Evolutionary conservation across 2,329 filamentous ascomycete species (phyloP), one percentile per base, ranked within the genome.

Genomic region (Pseudocercospora musae): DNA sequence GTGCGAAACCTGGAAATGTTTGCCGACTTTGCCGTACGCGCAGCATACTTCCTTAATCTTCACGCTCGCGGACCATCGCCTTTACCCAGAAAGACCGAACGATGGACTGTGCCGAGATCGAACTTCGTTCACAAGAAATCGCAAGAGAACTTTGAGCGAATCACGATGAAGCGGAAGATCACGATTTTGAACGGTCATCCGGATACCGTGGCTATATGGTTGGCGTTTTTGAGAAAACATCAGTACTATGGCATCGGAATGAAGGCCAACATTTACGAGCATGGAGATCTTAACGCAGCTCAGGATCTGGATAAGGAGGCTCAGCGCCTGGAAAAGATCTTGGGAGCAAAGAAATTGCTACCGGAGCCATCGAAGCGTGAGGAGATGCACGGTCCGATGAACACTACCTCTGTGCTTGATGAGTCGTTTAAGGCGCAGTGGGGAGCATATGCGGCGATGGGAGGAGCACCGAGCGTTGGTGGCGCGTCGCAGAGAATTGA

Each of bases 261-360:
- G 92, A 99, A 99, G 84, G 95, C 95, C 58, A 97, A 99, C 75
- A 85, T 98, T 55, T 99, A 90, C 87, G 91, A 96, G 74, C 93
- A 91, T 77, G 87, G 89, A 72, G 84, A 85, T 61, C 44, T 77
- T 56, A 69, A 74, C 31, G 70, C 71, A 10, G 67, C 21, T 20
- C 67, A 70, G 62, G 72, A 75, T 37, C 67, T 77, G 72, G 75
- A 77, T 48, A 66, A 66, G 42, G 70, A 76, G 68, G 74, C 71
- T 21, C 69, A 73, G 60, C 60, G 66, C 67, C 68, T 72, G 20
- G 61, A 64, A 53, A 60, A 65, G 54, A 65, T 61, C 57, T 60
- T 75, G 11, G 70, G 71, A 4, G 69, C 73, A 64, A 68, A 48
- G 20, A 44, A 48, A 20, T 10, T 54, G 37, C 55, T 57, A 15